A percentile compares a stretch with the other conserved stretches of the same genome.
Evolutionary conservation across 2,329 filamentous ascomycete genomes (phyloP).

Genomic region (Nothophaeocryptopus gaeumannii): DNA sequence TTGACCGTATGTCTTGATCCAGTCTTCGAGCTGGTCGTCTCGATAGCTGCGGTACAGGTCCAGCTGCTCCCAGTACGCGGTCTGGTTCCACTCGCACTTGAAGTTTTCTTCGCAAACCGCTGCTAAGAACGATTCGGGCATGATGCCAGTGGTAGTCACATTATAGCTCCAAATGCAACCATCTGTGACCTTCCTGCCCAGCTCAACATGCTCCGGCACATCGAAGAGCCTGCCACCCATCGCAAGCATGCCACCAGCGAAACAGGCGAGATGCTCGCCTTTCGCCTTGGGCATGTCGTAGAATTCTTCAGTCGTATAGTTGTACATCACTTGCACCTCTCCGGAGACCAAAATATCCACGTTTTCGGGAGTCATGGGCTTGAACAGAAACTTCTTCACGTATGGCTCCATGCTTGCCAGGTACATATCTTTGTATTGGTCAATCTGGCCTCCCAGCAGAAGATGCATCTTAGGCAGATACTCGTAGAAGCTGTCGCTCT

Average conservation of each 20-base stretch:
- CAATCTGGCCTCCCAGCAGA: slow-evolving; percentile 69
- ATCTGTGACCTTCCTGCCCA: slow-evolving; percentile 51
- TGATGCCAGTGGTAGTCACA: slow-evolving; percentile 49
- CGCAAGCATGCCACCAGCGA: slow-evolving; percentile 56
- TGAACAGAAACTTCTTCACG: slow-evolving; percentile 71
- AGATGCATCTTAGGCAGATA: slow-evolving; percentile 65
- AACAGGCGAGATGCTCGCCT: slow-evolving; percentile 54
- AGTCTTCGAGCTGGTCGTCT: slow-evolving; percentile 22
- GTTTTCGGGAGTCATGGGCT: slow-evolving; percentile 67
- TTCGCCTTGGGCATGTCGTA: slow-evolving; percentile 41
- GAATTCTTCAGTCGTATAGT: slow-evolving; percentile 41
- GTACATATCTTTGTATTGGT: slow-evolving; percentile 72
- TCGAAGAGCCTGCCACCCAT: slow-evolving; percentile 54
- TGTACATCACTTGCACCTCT: slow-evolving; percentile 45
- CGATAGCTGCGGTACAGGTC: slow-evolving; percentile 30
- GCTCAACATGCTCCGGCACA: slow-evolving; percentile 47
- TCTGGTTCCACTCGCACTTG: slow-evolving; percentile 44
- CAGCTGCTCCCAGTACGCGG: slow-evolving; percentile 43
- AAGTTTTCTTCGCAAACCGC: slow-evolving; percentile 44
- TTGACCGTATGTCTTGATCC: slow-evolving; percentile 18
- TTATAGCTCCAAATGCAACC: slow-evolving; percentile 58
- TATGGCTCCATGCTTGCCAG: slow-evolving; percentile 64
- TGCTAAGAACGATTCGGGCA: slow-evolving; percentile 51
- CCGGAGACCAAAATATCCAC: slow-evolving; percentile 73
- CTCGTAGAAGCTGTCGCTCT: slow-evolving; percentile 58